Base-by-base conservation (phyloP, 805 yeast species). In the Cyberlindnera japonica region DNA sequence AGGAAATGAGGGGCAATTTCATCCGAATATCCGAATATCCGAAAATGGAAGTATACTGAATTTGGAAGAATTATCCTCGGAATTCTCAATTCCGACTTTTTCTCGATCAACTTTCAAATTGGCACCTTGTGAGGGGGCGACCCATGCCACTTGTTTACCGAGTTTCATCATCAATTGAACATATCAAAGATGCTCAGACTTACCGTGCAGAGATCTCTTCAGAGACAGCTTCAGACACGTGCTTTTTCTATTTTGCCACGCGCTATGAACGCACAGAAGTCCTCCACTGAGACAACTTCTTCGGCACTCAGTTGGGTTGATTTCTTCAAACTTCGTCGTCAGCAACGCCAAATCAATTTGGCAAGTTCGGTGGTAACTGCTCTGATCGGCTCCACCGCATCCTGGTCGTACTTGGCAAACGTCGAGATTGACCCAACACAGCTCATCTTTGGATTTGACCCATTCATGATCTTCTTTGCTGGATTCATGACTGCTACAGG, bases 381-480 rank as follows among this genome's bases (percentile, higher is more conserved):
- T 0, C 39, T 84, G 9, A 53, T 72, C 7, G 88, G 95, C 2
- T 76, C 86, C 17, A 67, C 72, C 12, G 56, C 72, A 5, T 81
- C 97, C 2, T 85, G 90, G 78, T 77, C 76, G 1, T 81, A 79
- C 58, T 69, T 90, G 37, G 81, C 96, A 21, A 83, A 84, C 51
- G 68, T 84, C 50, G 93, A 87, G 58, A 78, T 93, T 45, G 97
- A 91, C 60, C 84, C 91, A 26, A 88, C 95, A 32, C 86, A 87
- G 59, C 75, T 79, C 45, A 74, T 91, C 36, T 75, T 84, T 63
- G 99, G 98, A 2, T 71, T 91, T 45, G 98, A 93, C 58, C 88
- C 95, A n/a, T 69, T 86, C 51, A 77, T 85, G 61, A 86, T 87
- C 28, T 73, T 83, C 57, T 80, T 84, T 27, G 87, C 83, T 31